Percentiles rank a stretch among this genome's conserved stretches.
Evolutionary conservation across 257 asterid genomes (phyloP).

Genomic region (Penstemon eatonii): DNA sequence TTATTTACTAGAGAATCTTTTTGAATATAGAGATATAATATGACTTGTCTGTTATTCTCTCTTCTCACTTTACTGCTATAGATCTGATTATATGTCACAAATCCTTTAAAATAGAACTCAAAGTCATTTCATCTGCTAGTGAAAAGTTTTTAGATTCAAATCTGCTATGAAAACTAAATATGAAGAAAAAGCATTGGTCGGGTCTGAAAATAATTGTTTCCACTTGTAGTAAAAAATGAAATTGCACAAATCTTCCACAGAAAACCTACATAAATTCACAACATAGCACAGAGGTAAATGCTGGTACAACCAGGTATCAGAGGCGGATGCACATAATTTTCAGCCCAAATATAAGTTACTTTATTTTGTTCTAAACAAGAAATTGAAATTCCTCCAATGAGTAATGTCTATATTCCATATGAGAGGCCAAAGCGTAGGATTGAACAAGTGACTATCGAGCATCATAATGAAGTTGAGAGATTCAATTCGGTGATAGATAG

Average conservation of each 20-base stretch:
- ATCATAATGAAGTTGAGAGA: no score
- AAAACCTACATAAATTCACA: background rate
- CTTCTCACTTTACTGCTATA: background rate
- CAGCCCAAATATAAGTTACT: no score
- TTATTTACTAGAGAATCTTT: background rate
- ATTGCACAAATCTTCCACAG: background rate
- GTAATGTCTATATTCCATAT: no score
- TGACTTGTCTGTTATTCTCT: background rate
- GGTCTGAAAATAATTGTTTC: constrained; percentile 8
- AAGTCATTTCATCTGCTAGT: background rate
- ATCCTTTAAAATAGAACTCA: constrained; percentile 10
- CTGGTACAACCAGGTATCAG: no score
- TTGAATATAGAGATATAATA: background rate
- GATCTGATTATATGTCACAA: background rate
- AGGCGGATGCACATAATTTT: no score
- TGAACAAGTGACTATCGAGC: no score
- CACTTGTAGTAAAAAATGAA: constrained; percentile 11
- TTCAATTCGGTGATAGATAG: no score
- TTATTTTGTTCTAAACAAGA: no score
- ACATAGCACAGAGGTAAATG: no score
- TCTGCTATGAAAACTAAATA: background rate
- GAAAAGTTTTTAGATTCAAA: background rate
- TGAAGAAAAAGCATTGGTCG: background rate
- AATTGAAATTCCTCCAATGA: no score
- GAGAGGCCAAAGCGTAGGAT: no score